phyloP scores from a whole-genome alignment of 306 rosid genomes.

The Bauhinia variegata region DNA sequence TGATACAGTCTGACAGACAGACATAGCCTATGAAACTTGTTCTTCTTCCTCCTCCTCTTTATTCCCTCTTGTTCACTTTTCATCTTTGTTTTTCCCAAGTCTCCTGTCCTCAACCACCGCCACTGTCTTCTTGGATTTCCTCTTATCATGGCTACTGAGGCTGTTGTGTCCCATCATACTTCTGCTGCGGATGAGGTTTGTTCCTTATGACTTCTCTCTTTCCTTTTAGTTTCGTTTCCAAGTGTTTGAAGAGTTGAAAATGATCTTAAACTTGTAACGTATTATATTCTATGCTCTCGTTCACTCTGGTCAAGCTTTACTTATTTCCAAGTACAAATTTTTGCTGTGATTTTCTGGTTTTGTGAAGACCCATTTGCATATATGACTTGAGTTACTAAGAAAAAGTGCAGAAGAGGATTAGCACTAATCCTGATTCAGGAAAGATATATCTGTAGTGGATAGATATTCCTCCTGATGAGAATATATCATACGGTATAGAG shows the following conservation, averaged over 20 bases:
- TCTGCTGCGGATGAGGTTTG: slow-evolving; percentile 58
- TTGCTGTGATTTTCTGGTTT: neutral
- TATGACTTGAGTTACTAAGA: neutral
- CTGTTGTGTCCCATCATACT: slow-evolving; percentile 49
- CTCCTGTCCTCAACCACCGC: slow-evolving; percentile 21
- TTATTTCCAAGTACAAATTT: too few relatives aligned
- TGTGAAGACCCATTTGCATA: too few relatives aligned
- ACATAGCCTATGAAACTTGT: slow-evolving; percentile 28
- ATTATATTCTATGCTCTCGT: neutral
- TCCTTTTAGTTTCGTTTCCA: neutral
- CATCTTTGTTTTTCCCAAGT: slow-evolving; percentile 29
- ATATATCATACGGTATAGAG: neutral
- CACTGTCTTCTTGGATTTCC: slow-evolving; percentile 34
- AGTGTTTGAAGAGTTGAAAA: neutral
- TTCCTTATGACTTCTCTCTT: slow-evolving; percentile 10
- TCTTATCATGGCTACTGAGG: slow-evolving; percentile 56
- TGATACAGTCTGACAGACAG: slow-evolving; percentile 70
- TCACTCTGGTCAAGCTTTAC: too few relatives aligned
- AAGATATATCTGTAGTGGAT: neutral
- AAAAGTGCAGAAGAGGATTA: slow-evolving; percentile 18
- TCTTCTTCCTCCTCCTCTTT: slow-evolving; percentile 50
- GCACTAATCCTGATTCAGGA: slow-evolving; percentile 7
- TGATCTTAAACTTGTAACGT: too few relatives aligned
- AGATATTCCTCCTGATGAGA: slow-evolving; percentile 1
- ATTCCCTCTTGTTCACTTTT: slow-evolving; percentile 46